Conservation (phyloP, 2,329 filamentous ascomycete species). For the Leptographium wingfieldii region DNA sequence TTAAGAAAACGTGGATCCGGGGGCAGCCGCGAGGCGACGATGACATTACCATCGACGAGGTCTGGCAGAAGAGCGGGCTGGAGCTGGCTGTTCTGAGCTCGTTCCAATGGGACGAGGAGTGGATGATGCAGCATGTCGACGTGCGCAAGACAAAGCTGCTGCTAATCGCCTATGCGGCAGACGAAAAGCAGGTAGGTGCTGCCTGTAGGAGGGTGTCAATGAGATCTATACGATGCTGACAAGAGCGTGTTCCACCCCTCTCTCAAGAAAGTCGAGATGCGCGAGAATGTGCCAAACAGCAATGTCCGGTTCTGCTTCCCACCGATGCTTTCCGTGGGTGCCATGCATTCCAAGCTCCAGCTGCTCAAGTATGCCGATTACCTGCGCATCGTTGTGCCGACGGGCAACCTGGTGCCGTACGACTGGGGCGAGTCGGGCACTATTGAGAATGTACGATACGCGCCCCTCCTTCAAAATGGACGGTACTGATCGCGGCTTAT, state of each 20-base stretch:
- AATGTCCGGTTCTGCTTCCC: constrained; percentile 67
- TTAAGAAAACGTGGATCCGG: constrained; percentile 71
- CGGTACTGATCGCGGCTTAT: not conserved
- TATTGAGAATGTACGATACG: constrained; percentile 63
- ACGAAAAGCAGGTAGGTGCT: constrained; percentile 36
- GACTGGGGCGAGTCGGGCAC: constrained; percentile 82
- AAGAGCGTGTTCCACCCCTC: not conserved
- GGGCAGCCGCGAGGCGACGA: constrained; percentile 48
- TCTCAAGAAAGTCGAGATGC: constrained; percentile 34
- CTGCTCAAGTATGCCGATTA: constrained; percentile 65
- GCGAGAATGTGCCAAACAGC: constrained; percentile 34
- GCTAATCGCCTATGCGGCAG: constrained; percentile 42
- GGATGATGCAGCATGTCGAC: constrained; percentile 63
- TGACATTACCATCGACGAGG: constrained; percentile 80
- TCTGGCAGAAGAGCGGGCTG: constrained; percentile 61
- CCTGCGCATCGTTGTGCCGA: constrained; percentile 72
- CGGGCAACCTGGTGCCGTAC: constrained; percentile 70
- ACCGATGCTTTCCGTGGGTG: constrained; percentile 56
- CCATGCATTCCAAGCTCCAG: constrained; percentile 93
- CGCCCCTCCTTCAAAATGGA: not conserved
- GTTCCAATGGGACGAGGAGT: constrained; percentile 74
- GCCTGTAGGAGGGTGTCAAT: not conserved
- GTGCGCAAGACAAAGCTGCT: constrained; percentile 46
- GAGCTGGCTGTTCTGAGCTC: constrained; percentile 73
- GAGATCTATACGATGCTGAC: not conserved